These are phyloP conservation scores for Microthlaspi erraticum DNA, from an alignment of 345 rosid species.

Conservation along the genomic window DNA sequence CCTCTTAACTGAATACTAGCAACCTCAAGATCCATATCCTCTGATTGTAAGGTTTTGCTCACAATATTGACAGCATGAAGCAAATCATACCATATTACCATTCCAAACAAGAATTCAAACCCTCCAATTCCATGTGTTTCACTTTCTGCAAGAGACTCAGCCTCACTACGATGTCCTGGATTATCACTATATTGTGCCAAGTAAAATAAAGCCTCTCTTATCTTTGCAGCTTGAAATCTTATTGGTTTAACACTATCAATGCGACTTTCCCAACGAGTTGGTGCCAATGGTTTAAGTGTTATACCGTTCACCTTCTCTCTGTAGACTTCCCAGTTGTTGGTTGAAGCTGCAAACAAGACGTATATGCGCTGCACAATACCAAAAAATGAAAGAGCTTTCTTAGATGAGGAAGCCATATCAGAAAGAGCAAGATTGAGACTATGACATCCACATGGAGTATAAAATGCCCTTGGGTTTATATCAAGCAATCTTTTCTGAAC, in stretches of 20 bases:
- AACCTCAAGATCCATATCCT: no score
- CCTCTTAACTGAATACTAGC: neutral
- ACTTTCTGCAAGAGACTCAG: neutral
- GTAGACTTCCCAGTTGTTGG: constrained; percentile 1
- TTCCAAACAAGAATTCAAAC: neutral
- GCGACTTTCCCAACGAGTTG: neutral
- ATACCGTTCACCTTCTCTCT: neutral
- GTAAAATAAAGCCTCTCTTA: neutral
- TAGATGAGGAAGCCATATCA: neutral
- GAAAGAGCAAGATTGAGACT: constrained; percentile 12
- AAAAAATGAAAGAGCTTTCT: neutral
- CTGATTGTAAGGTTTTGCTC: neutral
- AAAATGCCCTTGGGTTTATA: neutral
- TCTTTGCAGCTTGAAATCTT: constrained; percentile 8
- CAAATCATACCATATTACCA: neutral
- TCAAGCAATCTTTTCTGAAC: constrained; percentile 11
- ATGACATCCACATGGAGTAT: constrained; percentile 9
- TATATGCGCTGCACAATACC: neutral
- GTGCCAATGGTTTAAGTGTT: constrained; percentile 12
- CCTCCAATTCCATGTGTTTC: constrained; percentile 5
- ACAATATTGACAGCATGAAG: neutral
- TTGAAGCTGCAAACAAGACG: neutral
- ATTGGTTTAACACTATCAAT: constrained; percentile 15
- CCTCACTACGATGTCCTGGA: neutral
- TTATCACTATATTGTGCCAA: constrained; percentile 5